Conservation (phyloP, 148 eudicot genomes). For the Dianthus caryophyllus region DNA sequence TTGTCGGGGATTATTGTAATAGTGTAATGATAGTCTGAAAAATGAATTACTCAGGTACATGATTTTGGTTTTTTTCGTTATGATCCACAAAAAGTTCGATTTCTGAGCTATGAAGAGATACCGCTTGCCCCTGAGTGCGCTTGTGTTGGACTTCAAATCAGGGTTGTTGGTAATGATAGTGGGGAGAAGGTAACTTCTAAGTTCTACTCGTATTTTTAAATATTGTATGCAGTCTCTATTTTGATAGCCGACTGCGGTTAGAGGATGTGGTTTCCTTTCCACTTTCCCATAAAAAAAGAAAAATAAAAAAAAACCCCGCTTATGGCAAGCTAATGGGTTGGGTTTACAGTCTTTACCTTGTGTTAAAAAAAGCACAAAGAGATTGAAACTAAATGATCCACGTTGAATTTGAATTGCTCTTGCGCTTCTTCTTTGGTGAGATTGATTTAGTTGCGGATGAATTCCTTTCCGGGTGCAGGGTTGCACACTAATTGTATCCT, state of each 20-base stretch:
- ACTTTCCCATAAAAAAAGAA: background rate
- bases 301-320: background rate
- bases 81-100: no score
- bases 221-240: no score
- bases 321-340: background rate
- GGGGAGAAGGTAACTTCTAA: no score
- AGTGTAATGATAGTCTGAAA: no score
- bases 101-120: no score
- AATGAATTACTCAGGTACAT: conserved; percentile 55
- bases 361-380: background rate
- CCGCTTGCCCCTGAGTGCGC: no score
- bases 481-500: background rate
- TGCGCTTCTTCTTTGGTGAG: no score
- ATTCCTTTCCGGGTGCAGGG: background rate
- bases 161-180: no score
- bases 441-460: background rate
- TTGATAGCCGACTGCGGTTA: no score
- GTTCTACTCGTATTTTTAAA: no score
- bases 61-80: conserved; percentile 59
- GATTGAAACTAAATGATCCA: background rate
- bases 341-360: background rate
- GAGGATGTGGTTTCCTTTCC: background rate
- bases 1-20: conserved; percentile 3
- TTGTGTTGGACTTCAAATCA: no score
- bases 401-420: background rate